Base-by-base conservation (phyloP, 257 asterid genomes). In the Jacaranda copaia region DNA sequence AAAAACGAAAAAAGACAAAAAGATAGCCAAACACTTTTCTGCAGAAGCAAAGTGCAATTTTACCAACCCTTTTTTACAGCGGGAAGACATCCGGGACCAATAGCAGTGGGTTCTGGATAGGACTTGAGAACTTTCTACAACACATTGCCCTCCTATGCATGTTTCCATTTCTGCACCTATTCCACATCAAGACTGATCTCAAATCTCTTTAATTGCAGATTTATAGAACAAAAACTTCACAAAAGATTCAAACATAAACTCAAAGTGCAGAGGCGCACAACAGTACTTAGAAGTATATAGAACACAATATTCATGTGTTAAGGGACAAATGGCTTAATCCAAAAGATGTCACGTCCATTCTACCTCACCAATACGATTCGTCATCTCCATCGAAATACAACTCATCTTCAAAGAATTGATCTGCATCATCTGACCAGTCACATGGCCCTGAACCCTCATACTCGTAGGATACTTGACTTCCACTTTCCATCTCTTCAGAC, bases 351-450 rank as follows among this genome's bases (percentile, higher is more conserved):
- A 73, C 68, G 79, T 77, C 64, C 68, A 36, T 10, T 81, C 85
- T n/a, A 67, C 85, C 48, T 80, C 86, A 15, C 80, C 70, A 77
- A 58, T 55, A 66, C 62, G 75, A 32, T 6, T 70, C 77, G 25
- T 46, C 77, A 39, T 69, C 86, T 45, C 71, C 64, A 42, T 78
- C 90, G 25, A 56, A 74, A 59, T 14, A 67, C 13, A 60, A 45
- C 8, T 52, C 88, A 56, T 63, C 80, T 61, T 80, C 92, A 52
- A 46, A 70, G 49, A 42, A 48, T 40, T 61, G 72, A 69, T 82
- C 72, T 43, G 71, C 84, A 73, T 79, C 60, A 13, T 83, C 85
- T 43, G 81, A 65, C 82, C 81, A 87, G 68, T 76, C 86, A 46
- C 40, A 36, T 3, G 9, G 52, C 59, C 70, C 79, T 10, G 62